These are phyloP conservation scores for Ustilago shanxiensis DNA, from an alignment of 1,284 basidiomycete species.

Conservation along the genomic window DNA sequence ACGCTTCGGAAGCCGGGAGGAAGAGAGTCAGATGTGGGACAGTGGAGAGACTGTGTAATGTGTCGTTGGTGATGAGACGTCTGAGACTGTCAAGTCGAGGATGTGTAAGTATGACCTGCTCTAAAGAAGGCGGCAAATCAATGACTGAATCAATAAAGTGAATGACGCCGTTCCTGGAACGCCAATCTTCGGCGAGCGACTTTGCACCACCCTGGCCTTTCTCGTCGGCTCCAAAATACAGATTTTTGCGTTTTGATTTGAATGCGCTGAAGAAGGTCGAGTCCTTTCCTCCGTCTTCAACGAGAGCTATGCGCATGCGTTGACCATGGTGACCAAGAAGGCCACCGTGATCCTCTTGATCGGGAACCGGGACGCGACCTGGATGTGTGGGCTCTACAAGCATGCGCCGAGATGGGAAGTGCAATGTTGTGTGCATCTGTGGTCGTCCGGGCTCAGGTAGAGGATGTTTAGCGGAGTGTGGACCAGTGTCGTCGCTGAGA, in stretches of 20 bases:
- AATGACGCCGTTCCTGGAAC: constrained; percentile 78
- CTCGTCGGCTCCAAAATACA: constrained; percentile 77
- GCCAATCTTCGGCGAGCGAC: constrained; percentile 71
- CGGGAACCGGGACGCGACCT: constrained; percentile 64
- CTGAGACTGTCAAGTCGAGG: constrained; percentile 63
- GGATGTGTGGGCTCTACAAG: constrained; percentile 74
- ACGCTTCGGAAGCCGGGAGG: constrained; percentile 86
- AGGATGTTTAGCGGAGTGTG: constrained; percentile 77
- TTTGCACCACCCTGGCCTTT: constrained; percentile 77
- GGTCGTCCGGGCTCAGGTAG: constrained; percentile 70
- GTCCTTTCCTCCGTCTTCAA: constrained; percentile 45
- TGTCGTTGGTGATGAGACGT: constrained; percentile 67
- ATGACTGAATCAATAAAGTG: constrained; percentile 83
- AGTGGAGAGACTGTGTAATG: constrained; percentile 53
- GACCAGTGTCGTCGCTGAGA: constrained; percentile 73
- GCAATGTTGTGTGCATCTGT: constrained; percentile 59
- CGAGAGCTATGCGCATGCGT: constrained; percentile 75
- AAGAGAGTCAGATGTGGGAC: constrained; percentile 85
- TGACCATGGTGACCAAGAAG: constrained; percentile 86
- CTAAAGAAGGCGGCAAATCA: constrained; percentile 79
- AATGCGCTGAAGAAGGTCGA: background rate
- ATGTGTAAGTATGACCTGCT: constrained; percentile 57
- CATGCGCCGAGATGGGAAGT: constrained; percentile 84
- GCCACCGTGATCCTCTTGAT: constrained; percentile 73
- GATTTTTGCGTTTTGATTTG: constrained; percentile 13